Evolutionary conservation across 352 stramenopile genomes (phyloP), one percentile per base, ranked within the genome.

Genomic region (Phytophthora sansomeana): DNA sequence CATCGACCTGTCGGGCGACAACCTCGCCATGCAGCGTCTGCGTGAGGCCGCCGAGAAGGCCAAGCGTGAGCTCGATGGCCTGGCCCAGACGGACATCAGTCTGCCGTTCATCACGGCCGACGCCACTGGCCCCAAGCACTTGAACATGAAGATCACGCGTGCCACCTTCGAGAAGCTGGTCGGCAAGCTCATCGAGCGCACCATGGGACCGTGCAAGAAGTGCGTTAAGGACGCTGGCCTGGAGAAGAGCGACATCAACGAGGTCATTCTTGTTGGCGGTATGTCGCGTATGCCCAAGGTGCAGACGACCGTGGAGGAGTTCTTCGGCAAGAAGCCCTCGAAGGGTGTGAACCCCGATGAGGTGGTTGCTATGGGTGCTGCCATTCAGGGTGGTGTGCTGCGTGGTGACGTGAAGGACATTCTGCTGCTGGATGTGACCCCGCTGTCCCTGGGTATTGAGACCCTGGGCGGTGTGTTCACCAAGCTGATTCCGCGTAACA

Each of bases 271-370:
- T 19, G 97, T 99, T 14, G 97, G 97, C 65, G 97, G 97, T 77
- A 99, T 99, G 95, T 98, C 95, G 46, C 93, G 97, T 60, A 99
- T 99, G 96, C 97, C 97, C 19, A 99, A 99, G 81, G 97, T 99
- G 21, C 96, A 99, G 82, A 81, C 92, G 24, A 94, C 91, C 30
- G 96, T 99, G 26, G 87, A 99, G 80, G 85, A 96, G 53, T 98
- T 99, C 77, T 99, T 99, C 72, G 96, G 96, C 51, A 98, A 97
- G 71, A 94, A 95, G 59, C 97, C 97, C 38, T 98, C 89, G 26
- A 91, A 98, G 52, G 97, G 96, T 61, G 97, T 99, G 16, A 99
- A 99, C 81, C 97, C 97, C 32, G 97, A 99, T 82, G 97, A 99
- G 74, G 97, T 99, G 17, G 97, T 99, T 13, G 97, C 97, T 26